Evolutionary conservation across 768 basidiomycete genomes (phyloP).

Genomic region (Lentinula boryana): DNA sequence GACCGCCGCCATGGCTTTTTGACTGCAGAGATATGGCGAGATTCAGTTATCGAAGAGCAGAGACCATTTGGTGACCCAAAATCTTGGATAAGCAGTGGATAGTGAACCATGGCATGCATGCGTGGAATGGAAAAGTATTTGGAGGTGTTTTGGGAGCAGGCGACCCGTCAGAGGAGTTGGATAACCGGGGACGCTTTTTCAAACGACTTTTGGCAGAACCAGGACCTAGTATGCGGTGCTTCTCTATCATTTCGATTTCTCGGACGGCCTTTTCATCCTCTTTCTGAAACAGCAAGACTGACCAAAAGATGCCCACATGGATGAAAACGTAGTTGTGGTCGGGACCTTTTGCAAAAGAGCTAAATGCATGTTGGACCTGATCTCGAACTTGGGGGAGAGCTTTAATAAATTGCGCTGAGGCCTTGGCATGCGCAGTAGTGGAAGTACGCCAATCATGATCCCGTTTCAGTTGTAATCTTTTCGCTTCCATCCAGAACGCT

Average conservation of each 20-base stretch:
- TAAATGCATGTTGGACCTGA: background rate
- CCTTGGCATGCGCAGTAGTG: no score
- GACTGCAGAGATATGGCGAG: constrained; percentile 12
- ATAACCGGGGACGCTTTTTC: no score
- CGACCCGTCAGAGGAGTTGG: no score
- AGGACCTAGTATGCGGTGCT: no score
- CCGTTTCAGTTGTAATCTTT: no score
- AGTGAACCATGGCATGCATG: constrained; percentile 16
- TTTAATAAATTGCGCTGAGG: accelerated
- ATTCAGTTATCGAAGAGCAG: constrained; percentile 15
- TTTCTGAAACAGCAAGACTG: background rate
- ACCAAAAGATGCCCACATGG: background rate
- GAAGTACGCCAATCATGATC: background rate
- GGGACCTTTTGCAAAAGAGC: background rate
- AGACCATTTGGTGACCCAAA: constrained; percentile 17
- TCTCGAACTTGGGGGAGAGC: background rate
- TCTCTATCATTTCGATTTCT: no score
- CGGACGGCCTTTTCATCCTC: background rate
- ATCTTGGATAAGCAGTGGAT: constrained; percentile 7
- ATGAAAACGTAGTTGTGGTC: background rate
- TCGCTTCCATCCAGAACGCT: background rate
- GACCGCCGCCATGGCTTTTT: constrained; percentile 15
- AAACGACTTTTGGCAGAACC: no score
- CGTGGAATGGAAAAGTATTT: constrained; percentile 11
- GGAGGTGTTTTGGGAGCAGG: no score